Evolutionary conservation across 768 basidiomycete genomes (phyloP).

Genomic region (Hygrophorus pudorinus): DNA sequence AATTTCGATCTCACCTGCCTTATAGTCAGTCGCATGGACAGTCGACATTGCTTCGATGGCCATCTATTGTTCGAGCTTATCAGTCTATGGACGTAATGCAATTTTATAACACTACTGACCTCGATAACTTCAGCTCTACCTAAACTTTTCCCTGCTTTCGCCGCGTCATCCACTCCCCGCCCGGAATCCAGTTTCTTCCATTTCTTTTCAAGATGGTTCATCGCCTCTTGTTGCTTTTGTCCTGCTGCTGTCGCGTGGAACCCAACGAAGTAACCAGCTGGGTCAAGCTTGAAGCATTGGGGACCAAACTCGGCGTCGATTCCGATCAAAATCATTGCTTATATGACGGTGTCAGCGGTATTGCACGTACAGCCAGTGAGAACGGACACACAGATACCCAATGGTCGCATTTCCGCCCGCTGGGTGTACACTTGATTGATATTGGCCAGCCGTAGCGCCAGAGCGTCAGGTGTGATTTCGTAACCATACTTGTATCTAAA

Average conservation of each 20-base stretch:
- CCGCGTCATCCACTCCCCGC: slow-evolving; percentile 68
- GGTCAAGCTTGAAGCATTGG: slow-evolving; percentile 97
- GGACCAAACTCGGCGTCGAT: slow-evolving; percentile 86
- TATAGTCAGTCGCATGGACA: slow-evolving; percentile 94
- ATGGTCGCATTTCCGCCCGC: slow-evolving; percentile 90
- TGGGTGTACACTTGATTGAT: slow-evolving; percentile 99
- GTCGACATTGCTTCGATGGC: slow-evolving; percentile 92
- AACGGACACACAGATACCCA: slow-evolving; percentile 74
- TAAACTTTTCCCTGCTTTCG: slow-evolving; percentile 63
- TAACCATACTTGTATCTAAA: slow-evolving; percentile 97
- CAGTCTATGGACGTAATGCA: slow-evolving; percentile 1
- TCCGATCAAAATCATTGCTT: slow-evolving; percentile 96
- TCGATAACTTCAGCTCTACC: slow-evolving; percentile 80
- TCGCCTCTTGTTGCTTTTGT: slow-evolving; percentile 96
- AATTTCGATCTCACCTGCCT: slow-evolving; percentile 91
- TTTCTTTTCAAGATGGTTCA: slow-evolving; percentile 97
- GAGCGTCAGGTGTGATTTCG: slow-evolving; percentile 95
- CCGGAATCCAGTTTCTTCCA: slow-evolving; percentile 92
- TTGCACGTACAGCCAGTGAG: neutral
- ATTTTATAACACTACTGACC: slow-evolving; percentile 33
- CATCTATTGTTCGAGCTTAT: slow-evolving; percentile 40
- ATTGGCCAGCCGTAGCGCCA: slow-evolving; percentile 90
- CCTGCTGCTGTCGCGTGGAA: slow-evolving; percentile 97
- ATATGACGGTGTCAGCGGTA: slow-evolving; percentile 3
- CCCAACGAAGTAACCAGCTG: slow-evolving; percentile 96